Conservation (phyloP, 192 early-diverging fungal genomes). For the Linderina pennispora region DNA sequence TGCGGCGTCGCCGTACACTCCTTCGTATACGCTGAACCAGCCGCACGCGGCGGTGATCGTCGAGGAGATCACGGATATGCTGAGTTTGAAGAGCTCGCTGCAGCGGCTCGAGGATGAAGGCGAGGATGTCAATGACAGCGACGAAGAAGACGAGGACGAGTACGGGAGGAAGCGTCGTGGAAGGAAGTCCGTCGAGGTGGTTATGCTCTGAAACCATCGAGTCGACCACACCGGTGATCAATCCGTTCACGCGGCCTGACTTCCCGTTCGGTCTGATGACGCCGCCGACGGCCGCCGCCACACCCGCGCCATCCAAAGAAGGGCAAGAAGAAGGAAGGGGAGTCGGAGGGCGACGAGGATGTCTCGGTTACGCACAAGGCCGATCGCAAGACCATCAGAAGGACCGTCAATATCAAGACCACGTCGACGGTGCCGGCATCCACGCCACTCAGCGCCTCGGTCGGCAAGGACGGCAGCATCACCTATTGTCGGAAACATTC, state of each 20-base stretch:
- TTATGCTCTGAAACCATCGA: constrained; percentile 38
- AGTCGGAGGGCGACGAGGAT: constrained; percentile 1
- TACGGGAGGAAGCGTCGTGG: constrained; percentile 23
- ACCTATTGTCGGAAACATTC: constrained; percentile 24
- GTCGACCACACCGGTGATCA: constrained; percentile 28
- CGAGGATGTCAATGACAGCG: constrained; percentile 21
- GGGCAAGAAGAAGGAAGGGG: constrained; percentile 5
- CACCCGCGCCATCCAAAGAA: constrained; percentile 3
- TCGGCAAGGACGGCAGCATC: constrained; percentile 41
- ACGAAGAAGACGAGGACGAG: constrained; percentile 32
- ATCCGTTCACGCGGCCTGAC: constrained; percentile 38
- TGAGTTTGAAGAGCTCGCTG: constrained; percentile 36
- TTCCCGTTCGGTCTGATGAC: constrained; percentile 43
- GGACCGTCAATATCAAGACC: constrained; percentile 12
- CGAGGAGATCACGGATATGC: constrained; percentile 36
- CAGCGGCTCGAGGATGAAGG: constrained; percentile 33
- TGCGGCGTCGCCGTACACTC: constrained; percentile 35
- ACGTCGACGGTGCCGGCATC: constrained; percentile 2
- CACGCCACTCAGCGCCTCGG: constrained; percentile 23
- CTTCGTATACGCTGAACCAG: constrained; percentile 42
- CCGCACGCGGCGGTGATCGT: constrained; percentile 40
- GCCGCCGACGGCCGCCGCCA: constrained; percentile 8
- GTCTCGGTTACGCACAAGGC: constrained; percentile 7
- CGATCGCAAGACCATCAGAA: constrained; percentile 32
- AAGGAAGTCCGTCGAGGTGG: constrained; percentile 23